phyloP scores from a whole-genome alignment of 2,329 filamentous ascomycete genomes.

The Aureobasidium sp. region DNA sequence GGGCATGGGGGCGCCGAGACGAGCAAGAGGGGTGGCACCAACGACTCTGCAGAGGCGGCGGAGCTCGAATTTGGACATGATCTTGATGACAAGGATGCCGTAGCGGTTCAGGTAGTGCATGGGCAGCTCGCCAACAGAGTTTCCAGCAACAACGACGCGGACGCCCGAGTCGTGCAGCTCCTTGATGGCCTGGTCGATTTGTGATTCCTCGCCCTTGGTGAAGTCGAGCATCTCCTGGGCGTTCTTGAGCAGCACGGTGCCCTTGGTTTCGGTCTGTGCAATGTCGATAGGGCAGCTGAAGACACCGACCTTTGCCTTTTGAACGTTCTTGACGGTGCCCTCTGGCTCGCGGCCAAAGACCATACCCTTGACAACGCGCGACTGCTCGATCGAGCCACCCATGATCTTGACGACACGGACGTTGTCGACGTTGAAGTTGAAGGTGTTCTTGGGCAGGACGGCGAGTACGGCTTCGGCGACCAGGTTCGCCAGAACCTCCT shows the following conservation, averaged over 20 bases:
- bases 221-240: conserved; percentile 99
- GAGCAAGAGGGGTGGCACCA: conserved; percentile 89
- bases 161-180: conserved; percentile 91
- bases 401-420: conserved; percentile 99
- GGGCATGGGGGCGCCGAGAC: conserved; percentile 96
- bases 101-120: conserved; percentile 97
- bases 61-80: conserved; percentile 96
- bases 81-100: conserved; percentile 91
- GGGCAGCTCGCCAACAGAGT: conserved; percentile 90
- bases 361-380: conserved; percentile 93
- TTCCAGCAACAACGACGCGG: conserved; percentile 84
- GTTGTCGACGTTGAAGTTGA: conserved; percentile 98
- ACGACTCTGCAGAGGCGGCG: conserved; percentile 92
- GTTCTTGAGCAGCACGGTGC: conserved; percentile 92
- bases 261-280: conserved; percentile 97
- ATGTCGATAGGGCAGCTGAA: conserved; percentile 94
- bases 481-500: conserved; percentile 78
- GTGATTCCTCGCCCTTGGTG: conserved; percentile 89
- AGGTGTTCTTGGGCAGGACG: conserved; percentile 89
- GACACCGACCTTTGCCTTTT: conserved; percentile 90
- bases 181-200: conserved; percentile 87
- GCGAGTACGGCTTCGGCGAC: conserved; percentile 79
- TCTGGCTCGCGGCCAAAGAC: conserved; percentile 96
- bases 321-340: conserved; percentile 78
- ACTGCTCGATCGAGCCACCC: conserved; percentile 92